Base-by-base conservation (phyloP, 2,329 filamentous ascomycete genomes). In the Ophiostoma ulmi region DNA sequence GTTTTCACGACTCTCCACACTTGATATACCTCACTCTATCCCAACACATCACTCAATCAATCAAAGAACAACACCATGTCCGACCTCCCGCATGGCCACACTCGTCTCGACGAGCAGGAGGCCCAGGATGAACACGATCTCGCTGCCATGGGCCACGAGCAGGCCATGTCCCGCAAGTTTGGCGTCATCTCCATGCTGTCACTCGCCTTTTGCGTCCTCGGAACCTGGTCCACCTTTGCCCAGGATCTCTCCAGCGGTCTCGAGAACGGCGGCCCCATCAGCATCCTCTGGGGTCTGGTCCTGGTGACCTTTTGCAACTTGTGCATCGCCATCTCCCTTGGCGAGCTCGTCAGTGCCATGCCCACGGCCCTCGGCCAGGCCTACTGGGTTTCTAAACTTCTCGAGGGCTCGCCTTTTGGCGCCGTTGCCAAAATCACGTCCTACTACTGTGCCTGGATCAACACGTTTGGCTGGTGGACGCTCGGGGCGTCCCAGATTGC, bases 201-300 rank as follows among this genome's bases (percentile, higher is more conserved):
- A 31, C 68, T 74, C n/a, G 72, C 73, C 2, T 74, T 74, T 35
- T 74, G 73, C 26, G 73, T 74, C n/a, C 72, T 74, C 22, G 73
- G 73, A n/a, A 74, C 72, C 11, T 73, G 73, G 73, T 74, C 73
- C 17, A 74, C 73, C 10, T 74, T 74, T 48, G 73, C 73, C 26
- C 73, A 74, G 36, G 73, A 72, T 55, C 70, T 74, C 26, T 69
- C 68, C 36, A 72, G 70, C 78, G 90, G 90, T 75, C 83, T 92
- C 55, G 85, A 88, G 64, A 92, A 86, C 73, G 90, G 90, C 72
- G 90, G 90, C 1, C 87, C 89, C 8, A 86, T 87, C 72, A 86
- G 87, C 76, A 87, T 92, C 76, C 88, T 92, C 77, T 91, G 89
- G 89, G 90, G 89, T 61, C 91, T 90, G 88, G 79, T 91, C 41